phyloP scores from a whole-genome alignment of 371 early-diverging fungal species.

The Rhizopus delemar region DNA sequence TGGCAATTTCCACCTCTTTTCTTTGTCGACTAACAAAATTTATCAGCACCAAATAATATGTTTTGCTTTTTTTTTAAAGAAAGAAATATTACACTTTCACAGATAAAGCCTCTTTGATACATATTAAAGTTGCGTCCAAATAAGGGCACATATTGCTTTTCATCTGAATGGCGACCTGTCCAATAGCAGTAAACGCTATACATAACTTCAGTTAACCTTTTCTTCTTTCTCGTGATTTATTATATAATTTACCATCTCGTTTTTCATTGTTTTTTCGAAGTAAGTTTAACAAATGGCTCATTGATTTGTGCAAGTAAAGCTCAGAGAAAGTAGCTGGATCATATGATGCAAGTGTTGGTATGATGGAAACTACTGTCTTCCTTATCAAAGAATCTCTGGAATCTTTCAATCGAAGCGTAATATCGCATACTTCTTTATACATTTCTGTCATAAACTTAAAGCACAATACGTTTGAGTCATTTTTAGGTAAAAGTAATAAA shows the following conservation, averaged over 20 bases:
- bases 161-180: slow-evolving; percentile 83
- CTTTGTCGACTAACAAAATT: slow-evolving; percentile 49
- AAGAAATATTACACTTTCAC: slow-evolving; percentile 37
- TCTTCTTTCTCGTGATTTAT: background rate
- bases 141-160: slow-evolving; percentile 81
- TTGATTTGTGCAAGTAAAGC: slow-evolving; percentile 70
- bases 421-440: slow-evolving; percentile 78
- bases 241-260: slow-evolving; percentile 47
- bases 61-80: too few relatives aligned
- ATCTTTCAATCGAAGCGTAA: slow-evolving; percentile 78
- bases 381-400: slow-evolving; percentile 82
- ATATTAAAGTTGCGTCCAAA: slow-evolving; percentile 71
- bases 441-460: slow-evolving; percentile 80
- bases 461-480: too few relatives aligned
- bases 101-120: slow-evolving; percentile 75
- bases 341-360: slow-evolving; percentile 84
- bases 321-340: slow-evolving; percentile 78
- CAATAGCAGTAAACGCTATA: slow-evolving; percentile 83
- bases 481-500: background rate
- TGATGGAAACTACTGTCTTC: slow-evolving; percentile 79
- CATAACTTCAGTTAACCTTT: background rate
- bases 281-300: slow-evolving; percentile 76
- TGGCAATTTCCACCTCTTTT: slow-evolving; percentile 67
- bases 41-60: background rate
- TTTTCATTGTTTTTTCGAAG: slow-evolving; percentile 82